Evolutionary conservation across 352 stramenopile genomes (phyloP).

Genomic region (Pythium aphanidermatum): DNA sequence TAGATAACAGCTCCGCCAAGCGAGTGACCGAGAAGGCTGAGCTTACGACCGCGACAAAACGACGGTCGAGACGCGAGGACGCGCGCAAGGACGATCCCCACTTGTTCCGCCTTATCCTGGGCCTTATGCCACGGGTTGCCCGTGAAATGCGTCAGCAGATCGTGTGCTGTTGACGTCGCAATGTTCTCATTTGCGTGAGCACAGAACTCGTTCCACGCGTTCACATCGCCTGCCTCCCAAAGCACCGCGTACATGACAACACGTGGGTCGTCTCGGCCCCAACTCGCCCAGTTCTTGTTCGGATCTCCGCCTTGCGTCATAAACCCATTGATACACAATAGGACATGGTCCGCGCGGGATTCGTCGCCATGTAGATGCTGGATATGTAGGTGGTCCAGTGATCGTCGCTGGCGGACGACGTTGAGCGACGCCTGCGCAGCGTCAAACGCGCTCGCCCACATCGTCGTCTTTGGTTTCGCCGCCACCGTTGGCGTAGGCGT

Average conservation of each 20-base stretch:
- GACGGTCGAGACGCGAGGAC: constrained; percentile 48
- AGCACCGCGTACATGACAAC: constrained; percentile 61
- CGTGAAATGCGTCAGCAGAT: constrained; percentile 66
- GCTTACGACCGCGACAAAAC: constrained; percentile 39
- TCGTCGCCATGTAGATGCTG: constrained; percentile 63
- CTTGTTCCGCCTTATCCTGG: constrained; percentile 72
- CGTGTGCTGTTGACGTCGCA: constrained; percentile 25
- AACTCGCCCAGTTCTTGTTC: constrained; percentile 52
- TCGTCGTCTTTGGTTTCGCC: constrained; percentile 15
- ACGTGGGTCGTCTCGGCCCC: constrained; percentile 23
- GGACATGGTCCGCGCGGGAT: constrained; percentile 40
- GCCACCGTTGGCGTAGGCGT: background rate
- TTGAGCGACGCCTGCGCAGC: constrained; percentile 70
- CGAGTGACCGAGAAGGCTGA: constrained; percentile 77
- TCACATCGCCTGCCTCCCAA: constrained; percentile 70
- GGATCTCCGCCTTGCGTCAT: constrained; percentile 78
- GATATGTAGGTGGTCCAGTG: constrained; percentile 62
- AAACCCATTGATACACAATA: constrained; percentile 84
- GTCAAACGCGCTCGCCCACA: constrained; percentile 73
- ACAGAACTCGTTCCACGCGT: constrained; percentile 77
- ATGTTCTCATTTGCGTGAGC: constrained; percentile 65
- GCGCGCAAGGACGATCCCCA: constrained; percentile 64
- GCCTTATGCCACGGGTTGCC: constrained; percentile 82
- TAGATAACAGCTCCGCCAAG: constrained; percentile 72
- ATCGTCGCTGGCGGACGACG: constrained; percentile 50